These are phyloP conservation scores for Phytophthora constricta DNA, from an alignment of 352 stramenopile species.

Conservation along the genomic window DNA sequence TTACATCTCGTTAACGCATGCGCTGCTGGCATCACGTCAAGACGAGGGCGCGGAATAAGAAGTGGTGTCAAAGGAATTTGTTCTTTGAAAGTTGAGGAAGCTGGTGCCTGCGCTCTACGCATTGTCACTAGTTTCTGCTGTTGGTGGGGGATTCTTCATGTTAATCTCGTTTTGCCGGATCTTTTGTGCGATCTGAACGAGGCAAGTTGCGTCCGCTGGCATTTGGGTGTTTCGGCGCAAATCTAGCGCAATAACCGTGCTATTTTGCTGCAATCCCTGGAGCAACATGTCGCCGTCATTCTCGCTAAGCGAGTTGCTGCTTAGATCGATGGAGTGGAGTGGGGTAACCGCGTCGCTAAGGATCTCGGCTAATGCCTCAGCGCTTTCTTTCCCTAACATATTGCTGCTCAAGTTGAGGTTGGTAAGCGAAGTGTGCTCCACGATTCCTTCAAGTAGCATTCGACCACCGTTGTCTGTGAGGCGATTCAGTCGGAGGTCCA, in stretches of 20 bases:
- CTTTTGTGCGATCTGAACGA: conserved; percentile 76
- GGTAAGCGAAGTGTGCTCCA: conserved; percentile 67
- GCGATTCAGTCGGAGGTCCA: conserved; percentile 93
- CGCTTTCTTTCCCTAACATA: conserved; percentile 74
- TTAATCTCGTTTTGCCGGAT: conserved; percentile 79
- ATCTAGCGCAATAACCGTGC: conserved; percentile 68
- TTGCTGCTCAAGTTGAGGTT: conserved; percentile 90
- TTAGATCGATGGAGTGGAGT: conserved; percentile 83
- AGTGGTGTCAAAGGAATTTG: conserved; percentile 1
- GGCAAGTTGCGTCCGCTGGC: conserved; percentile 54
- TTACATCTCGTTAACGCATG: conserved; percentile 71
- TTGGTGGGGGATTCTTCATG: conserved; percentile 37
- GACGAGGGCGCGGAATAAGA: conserved; percentile 26
- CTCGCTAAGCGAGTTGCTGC: conserved; percentile 78
- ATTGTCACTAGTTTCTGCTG: conserved; percentile 10
- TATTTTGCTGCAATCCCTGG: conserved; percentile 70
- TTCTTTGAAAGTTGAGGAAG: too few species aligned
- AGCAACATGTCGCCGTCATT: conserved; percentile 62
- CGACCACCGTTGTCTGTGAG: conserved; percentile 91
- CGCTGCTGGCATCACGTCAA: conserved; percentile 54
- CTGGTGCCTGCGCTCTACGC: too few species aligned
- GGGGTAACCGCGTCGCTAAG: conserved; percentile 67
- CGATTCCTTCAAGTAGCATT: conserved; percentile 89
- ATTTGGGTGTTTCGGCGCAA: conserved; percentile 82
- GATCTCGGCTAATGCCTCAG: conserved; percentile 72